A percentile compares a stretch with the other conserved stretches of the same genome.
phyloP scores from a whole-genome alignment of 352 stramenopile species.

The Globisporangium parvum region DNA sequence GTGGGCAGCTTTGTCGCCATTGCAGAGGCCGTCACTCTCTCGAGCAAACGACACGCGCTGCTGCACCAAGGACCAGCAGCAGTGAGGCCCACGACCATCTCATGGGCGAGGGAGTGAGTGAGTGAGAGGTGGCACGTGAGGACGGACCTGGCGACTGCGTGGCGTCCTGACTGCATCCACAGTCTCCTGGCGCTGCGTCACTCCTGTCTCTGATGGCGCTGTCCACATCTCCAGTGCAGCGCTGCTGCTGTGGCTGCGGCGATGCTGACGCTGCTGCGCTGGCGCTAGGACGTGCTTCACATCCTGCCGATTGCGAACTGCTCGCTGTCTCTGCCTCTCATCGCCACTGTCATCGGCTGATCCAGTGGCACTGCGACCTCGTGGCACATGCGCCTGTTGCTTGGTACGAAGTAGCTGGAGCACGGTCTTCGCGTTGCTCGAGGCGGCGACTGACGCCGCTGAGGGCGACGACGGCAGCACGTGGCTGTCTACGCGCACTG shows the following conservation, averaged over 20 bases:
- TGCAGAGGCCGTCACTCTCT: not conserved
- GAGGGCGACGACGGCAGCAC: slow-evolving; percentile 15
- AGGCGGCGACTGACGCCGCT: not conserved
- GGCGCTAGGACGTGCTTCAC: not conserved
- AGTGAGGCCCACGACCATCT: not conserved
- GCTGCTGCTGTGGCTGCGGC: not conserved
- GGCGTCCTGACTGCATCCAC: too few relatives aligned
- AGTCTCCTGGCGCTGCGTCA: too few relatives aligned
- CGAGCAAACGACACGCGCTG: not conserved
- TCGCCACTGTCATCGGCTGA: not conserved
- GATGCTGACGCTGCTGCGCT: not conserved
- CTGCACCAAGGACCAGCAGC: not conserved
- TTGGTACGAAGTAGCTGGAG: slow-evolving; percentile 23
- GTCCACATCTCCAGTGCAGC: not conserved
- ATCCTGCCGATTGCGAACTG: not conserved
- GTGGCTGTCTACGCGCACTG: slow-evolving; percentile 34
- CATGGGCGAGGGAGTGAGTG: not conserved
- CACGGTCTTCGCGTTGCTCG: slow-evolving; percentile 26
- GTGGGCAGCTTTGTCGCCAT: not conserved
- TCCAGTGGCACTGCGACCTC: too few relatives aligned
- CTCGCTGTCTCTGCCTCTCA: too few relatives aligned
- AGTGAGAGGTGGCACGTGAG: not conserved
- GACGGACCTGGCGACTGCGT: not conserved
- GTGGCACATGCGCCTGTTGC: too few relatives aligned
- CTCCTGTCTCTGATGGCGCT: not conserved